Percentiles rank a stretch among this genome's conserved stretches.
These are phyloP conservation scores for Amaranthus cruentus DNA, from an alignment of 148 eudicot species.

Conservation along the genomic window DNA sequence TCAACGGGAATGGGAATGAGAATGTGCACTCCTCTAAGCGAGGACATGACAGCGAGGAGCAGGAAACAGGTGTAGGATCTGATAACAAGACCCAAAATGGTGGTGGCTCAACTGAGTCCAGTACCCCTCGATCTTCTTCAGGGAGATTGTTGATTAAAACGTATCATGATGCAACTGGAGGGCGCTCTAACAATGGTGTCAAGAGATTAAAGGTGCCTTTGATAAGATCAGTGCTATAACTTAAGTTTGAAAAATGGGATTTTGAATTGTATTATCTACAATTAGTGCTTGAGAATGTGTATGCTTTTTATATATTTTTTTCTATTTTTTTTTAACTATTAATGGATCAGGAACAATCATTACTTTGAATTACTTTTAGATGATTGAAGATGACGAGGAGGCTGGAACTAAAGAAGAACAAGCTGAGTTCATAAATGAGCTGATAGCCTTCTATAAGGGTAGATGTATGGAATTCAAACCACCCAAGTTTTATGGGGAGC, in stretches of 20 bases:
- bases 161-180: slow-evolving; percentile 23
- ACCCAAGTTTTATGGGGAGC: slow-evolving; percentile 89
- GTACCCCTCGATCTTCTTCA: slow-evolving; percentile 27
- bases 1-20: slow-evolving; percentile 24
- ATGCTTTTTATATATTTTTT: no score
- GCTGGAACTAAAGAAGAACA: slow-evolving; percentile 84
- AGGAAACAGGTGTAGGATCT: slow-evolving; percentile 1
- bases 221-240: background rate
- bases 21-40: background rate
- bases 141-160: slow-evolving; percentile 23
- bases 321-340: background rate
- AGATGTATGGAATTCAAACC: slow-evolving; percentile 68
- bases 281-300: background rate
- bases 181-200: slow-evolving; percentile 25
- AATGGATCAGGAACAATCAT: background rate
- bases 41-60: slow-evolving; percentile 3
- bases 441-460: slow-evolving; percentile 57
- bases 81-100: slow-evolving; percentile 15
- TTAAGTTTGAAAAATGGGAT: background rate
- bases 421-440: slow-evolving; percentile 69
- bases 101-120: slow-evolving; percentile 18
- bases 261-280: background rate
- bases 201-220: slow-evolving; percentile 30
- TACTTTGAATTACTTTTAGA: slow-evolving; percentile 31
- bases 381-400: slow-evolving; percentile 65